Evolutionary conservation across 1,284 basidiomycete genomes (phyloP).

Genomic region (Ceratobasidium sp.): DNA sequence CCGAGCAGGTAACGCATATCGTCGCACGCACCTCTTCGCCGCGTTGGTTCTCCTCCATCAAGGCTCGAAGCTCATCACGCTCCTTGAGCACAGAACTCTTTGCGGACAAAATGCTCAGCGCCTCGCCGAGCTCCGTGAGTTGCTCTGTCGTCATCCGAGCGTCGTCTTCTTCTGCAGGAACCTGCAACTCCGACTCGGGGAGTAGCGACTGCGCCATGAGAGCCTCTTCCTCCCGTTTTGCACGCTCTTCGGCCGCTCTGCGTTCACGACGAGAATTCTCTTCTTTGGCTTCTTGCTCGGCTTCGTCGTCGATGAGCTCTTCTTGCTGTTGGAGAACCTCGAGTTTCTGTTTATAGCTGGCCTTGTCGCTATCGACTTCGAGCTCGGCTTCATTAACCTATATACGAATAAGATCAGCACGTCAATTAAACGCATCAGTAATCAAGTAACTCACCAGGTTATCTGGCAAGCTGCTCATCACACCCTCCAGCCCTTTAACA

Average conservation of each 20-base stretch:
- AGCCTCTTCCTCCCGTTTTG: slow-evolving; percentile 70
- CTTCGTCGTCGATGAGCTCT: slow-evolving; percentile 98
- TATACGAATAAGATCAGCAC: slow-evolving; percentile 46
- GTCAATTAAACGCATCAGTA: slow-evolving; percentile 3
- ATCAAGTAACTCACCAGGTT: slow-evolving; percentile 76
- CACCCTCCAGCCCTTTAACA: slow-evolving; percentile 87
- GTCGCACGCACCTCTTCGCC: slow-evolving; percentile 77
- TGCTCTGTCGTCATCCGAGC: slow-evolving; percentile 98
- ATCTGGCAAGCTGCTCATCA: slow-evolving; percentile 93
- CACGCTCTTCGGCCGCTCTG: slow-evolving; percentile 78
- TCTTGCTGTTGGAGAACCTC: slow-evolving; percentile 98
- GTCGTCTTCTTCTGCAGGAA: slow-evolving; percentile 64
- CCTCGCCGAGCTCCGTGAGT: slow-evolving; percentile 92
- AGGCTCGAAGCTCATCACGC: slow-evolving; percentile 86
- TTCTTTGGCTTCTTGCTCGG: slow-evolving; percentile 96
- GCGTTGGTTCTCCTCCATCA: slow-evolving; percentile 93
- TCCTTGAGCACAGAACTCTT: slow-evolving; percentile 98
- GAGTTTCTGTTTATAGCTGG: slow-evolving; percentile 97
- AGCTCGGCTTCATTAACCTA: slow-evolving; percentile 97
- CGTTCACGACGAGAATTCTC: slow-evolving; percentile 89
- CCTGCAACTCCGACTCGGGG: slow-evolving; percentile 80
- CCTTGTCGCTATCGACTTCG: slow-evolving; percentile 92
- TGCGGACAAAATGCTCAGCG: slow-evolving; percentile 90
- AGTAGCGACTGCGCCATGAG: slow-evolving; percentile 79
- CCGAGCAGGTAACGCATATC: background rate